Evolutionary conservation across 2,329 filamentous ascomycete genomes (phyloP).

Genomic region (Colletotrichum echinochloae): DNA sequence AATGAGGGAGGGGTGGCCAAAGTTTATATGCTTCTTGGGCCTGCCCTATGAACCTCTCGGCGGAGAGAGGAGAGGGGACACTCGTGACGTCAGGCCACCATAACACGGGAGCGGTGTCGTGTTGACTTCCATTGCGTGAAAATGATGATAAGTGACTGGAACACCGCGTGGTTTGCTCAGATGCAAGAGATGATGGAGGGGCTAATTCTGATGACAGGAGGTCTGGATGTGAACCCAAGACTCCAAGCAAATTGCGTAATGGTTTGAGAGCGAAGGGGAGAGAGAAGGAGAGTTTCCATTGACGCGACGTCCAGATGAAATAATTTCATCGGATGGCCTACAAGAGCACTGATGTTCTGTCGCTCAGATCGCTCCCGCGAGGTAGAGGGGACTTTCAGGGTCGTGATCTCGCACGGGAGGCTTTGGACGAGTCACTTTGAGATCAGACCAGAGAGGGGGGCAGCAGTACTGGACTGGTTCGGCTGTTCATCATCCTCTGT

Average conservation of each 20-base stretch:
- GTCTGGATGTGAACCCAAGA: neutral
- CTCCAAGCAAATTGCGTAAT: neutral
- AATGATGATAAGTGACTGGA: neutral
- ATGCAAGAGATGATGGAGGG: neutral
- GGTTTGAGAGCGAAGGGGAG: neutral
- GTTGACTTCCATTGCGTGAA: neutral
- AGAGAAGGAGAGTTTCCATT: neutral
- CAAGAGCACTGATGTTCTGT: neutral
- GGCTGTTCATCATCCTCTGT: neutral
- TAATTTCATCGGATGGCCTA: neutral
- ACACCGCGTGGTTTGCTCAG: conserved; percentile 14
- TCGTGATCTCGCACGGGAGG: conserved; percentile 18
- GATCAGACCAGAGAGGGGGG: conserved; percentile 6
- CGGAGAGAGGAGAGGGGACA: neutral
- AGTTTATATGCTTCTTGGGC: conserved; percentile 20
- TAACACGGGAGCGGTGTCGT: conserved; percentile 20
- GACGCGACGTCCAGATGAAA: too few species aligned
- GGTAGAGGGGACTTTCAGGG: conserved; percentile 5
- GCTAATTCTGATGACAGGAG: neutral
- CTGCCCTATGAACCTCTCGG: neutral
- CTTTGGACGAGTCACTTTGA: conserved; percentile 19
- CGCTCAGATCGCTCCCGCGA: neutral
- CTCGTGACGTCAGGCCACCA: conserved; percentile 38
- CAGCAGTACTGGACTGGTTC: neutral
- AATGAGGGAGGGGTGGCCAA: neutral